Conservation (phyloP, 768 basidiomycete species). For the Leccinum broughii region DNA sequence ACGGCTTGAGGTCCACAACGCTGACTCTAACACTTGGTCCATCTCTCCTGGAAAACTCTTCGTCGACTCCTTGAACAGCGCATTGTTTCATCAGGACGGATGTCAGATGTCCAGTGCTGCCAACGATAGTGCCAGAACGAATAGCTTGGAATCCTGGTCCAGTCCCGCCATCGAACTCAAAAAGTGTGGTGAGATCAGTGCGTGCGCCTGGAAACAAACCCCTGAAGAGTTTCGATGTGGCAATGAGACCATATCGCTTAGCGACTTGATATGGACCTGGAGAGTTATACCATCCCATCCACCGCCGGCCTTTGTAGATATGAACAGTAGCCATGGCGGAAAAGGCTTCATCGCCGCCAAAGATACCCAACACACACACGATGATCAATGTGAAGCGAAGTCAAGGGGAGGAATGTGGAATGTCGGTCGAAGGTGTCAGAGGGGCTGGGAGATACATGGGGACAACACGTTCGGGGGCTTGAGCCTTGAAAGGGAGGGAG, state of each 20-base stretch:
- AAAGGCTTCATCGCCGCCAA: conserved; percentile 35
- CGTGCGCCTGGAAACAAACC: conserved; percentile 10
- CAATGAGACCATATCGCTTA: conserved; percentile 12
- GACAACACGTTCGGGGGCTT: background rate
- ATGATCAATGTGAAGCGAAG: conserved; percentile 18
- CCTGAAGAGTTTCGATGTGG: conserved; percentile 11
- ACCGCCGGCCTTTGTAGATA: conserved; percentile 23
- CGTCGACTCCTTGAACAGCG: background rate
- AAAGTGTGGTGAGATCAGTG: conserved; percentile 9
- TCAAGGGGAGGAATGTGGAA: background rate
- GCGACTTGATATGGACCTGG: no score
- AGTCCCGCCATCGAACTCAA: conserved; percentile 1
- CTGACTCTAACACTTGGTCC: background rate
- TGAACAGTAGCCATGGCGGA: conserved; percentile 32
- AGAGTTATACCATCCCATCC: conserved; percentile 4
- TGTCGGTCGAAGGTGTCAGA: background rate
- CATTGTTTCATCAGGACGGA: conserved; percentile 6
- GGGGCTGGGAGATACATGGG: conserved; percentile 4
- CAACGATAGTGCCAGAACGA: conserved; percentile 2
- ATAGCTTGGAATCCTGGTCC: conserved; percentile 6
- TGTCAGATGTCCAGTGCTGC: conserved; percentile 8
- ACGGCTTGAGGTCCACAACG: background rate
- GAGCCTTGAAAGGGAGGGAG: no score
- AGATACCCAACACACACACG: conserved; percentile 29
- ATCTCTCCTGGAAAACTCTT: background rate